Conservation (phyloP, 371 early-diverging fungal species). For the Saksenaea oblongispora region DNA sequence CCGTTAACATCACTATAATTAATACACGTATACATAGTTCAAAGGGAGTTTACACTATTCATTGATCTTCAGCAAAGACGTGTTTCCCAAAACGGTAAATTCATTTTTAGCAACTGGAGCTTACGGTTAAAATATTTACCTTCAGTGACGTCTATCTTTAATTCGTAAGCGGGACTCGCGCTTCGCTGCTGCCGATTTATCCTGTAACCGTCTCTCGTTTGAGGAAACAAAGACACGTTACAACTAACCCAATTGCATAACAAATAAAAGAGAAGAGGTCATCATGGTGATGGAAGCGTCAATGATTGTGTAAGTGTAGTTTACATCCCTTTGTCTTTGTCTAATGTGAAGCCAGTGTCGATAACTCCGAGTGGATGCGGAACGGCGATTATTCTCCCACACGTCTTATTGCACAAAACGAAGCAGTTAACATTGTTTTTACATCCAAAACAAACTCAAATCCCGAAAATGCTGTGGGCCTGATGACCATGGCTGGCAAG, state of each 20-base stretch:
- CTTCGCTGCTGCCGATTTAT: not conserved
- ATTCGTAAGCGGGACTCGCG: slow-evolving; percentile 1
- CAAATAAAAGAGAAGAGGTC: not conserved
- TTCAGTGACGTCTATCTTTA: not conserved
- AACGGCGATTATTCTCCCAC: slow-evolving; percentile 98
- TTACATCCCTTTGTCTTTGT: slow-evolving; percentile 2
- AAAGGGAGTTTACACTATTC: no score
- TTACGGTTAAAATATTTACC: no score
- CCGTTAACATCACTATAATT: no score
- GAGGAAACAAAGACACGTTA: not conserved
- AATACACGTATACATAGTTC: no score
- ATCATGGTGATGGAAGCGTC: slow-evolving; percentile 66
- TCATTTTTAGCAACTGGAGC: no score
- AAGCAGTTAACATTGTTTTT: slow-evolving; percentile 93
- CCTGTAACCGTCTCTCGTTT: not conserved
- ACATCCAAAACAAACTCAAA: slow-evolving; percentile 89
- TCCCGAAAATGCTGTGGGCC: slow-evolving; percentile 96
- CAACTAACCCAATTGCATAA: not conserved
- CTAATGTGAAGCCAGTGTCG: slow-evolving; percentile 62
- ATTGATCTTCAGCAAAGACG: no score
- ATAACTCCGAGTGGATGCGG: slow-evolving; percentile 99
- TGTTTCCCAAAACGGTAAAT: no score
- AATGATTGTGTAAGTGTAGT: slow-evolving; percentile 58
- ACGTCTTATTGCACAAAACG: slow-evolving; percentile 93
- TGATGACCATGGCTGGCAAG: slow-evolving; percentile 96